These are phyloP conservation scores for Apophysomyces sp. DNA, from an alignment of 371 early-diverging fungal species.

Conservation along the genomic window DNA sequence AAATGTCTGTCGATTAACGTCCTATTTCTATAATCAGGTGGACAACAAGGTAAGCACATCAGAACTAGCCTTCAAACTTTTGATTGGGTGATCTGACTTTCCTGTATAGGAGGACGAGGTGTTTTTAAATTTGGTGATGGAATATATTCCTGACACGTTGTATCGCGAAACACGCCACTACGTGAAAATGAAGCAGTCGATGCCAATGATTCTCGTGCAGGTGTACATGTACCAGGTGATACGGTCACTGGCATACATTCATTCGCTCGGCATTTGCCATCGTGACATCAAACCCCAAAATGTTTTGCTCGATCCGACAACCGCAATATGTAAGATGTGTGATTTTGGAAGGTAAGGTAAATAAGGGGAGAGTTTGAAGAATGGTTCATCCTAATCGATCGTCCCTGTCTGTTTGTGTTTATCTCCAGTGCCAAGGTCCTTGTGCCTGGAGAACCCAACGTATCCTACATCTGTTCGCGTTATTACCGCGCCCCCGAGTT, in stretches of 20 bases:
- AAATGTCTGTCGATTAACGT: constrained; percentile 75
- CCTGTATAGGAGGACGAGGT: constrained; percentile 82
- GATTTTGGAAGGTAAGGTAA: constrained; percentile 91
- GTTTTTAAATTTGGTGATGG: constrained; percentile 90
- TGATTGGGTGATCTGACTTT: neutral
- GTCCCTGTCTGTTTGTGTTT: neutral
- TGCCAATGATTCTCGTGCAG: constrained; percentile 89
- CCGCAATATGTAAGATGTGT: constrained; percentile 94
- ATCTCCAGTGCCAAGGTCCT: constrained; percentile 88
- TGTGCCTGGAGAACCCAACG: constrained; percentile 93
- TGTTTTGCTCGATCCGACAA: constrained; percentile 69
- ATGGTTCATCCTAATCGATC: neutral
- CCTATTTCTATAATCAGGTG: constrained; percentile 79
- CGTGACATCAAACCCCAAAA: constrained; percentile 76
- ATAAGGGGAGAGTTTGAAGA: neutral
- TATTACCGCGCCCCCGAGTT: constrained; percentile 99
- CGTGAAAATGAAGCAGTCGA: constrained; percentile 82
- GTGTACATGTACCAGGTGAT: constrained; percentile 97
- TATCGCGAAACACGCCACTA: constrained; percentile 89
- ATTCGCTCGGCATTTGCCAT: constrained; percentile 75
- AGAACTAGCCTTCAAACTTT: neutral
- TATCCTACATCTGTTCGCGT: constrained; percentile 98
- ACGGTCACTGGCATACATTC: constrained; percentile 91
- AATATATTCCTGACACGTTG: constrained; percentile 95
- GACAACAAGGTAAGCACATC: constrained; percentile 34